Percentiles rank a stretch among this genome's conserved stretches.
phyloP scores from a whole-genome alignment of 1,284 basidiomycete genomes.

The Salmacisia buchloeana region DNA sequence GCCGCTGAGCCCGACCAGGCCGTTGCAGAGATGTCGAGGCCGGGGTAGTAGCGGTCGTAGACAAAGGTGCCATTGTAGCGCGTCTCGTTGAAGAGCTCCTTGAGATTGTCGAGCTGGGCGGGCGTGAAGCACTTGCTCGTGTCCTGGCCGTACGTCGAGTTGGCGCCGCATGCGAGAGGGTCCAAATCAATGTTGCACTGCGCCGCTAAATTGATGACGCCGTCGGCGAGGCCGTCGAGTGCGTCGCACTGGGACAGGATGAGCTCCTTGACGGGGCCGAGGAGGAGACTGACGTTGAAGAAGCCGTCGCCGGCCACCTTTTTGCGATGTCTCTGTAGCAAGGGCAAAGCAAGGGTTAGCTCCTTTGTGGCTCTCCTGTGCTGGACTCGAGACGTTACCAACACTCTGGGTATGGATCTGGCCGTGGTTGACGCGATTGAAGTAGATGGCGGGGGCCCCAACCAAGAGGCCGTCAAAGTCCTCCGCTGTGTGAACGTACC shows the following conservation, averaged over 20 bases:
- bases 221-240: slow-evolving; percentile 51
- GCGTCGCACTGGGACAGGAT: slow-evolving; percentile 51
- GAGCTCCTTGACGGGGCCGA: slow-evolving; percentile 27
- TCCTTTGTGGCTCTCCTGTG: no score
- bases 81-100: slow-evolving; percentile 5
- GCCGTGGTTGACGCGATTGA: slow-evolving; percentile 29
- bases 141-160: slow-evolving; percentile 8
- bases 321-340: slow-evolving; percentile 10
- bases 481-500: no score
- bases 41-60: slow-evolving; percentile 17
- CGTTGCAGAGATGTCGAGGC: slow-evolving; percentile 9
- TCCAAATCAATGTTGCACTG: slow-evolving; percentile 20
- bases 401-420: slow-evolving; percentile 13
- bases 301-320: slow-evolving; percentile 9
- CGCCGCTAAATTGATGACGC: slow-evolving; percentile 44
- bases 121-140: not conserved
- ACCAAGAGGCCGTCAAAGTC: slow-evolving; percentile 49
- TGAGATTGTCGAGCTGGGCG: slow-evolving; percentile 10
- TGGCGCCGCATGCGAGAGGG: not conserved
- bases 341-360: not conserved
- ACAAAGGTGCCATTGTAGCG: slow-evolving; percentile 9
- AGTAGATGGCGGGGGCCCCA: slow-evolving; percentile 44
- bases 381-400: not conserved
- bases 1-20: slow-evolving; percentile 8
- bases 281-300: slow-evolving; percentile 6